Evolutionary conservation across 2,329 filamentous ascomycete species (phyloP).

Genomic region (Rhinocladiella mackenziei): DNA sequence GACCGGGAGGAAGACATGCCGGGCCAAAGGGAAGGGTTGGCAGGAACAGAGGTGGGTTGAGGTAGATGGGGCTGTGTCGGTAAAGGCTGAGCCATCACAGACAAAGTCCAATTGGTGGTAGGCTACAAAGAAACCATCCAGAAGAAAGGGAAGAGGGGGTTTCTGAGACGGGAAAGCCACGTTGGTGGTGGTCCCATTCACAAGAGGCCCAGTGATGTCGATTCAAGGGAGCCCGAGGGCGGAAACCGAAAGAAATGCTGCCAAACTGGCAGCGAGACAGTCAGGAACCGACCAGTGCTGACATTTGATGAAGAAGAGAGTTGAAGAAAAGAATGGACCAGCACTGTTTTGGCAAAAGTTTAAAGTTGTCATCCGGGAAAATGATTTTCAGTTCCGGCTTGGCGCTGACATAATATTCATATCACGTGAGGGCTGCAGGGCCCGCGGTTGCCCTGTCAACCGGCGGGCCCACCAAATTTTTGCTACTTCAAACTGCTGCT

Average conservation of each 20-base stretch:
- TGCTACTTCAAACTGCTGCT: constrained; percentile 12
- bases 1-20: constrained; percentile 6
- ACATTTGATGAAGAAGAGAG: too few species aligned
- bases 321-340: too few species aligned
- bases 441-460: constrained; percentile 15
- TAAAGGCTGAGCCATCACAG: constrained; percentile 23
- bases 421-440: neutral
- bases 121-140: neutral
- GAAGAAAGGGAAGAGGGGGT: neutral
- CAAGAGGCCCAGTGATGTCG: neutral
- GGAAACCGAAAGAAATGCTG: neutral
- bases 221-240: constrained; percentile 1
- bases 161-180: neutral
- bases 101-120: neutral
- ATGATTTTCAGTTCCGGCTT: neutral
- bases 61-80: constrained; percentile 13
- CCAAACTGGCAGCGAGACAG: too few species aligned
- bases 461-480: constrained; percentile 1
- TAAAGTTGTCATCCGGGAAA: constrained; percentile 5
- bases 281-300: too few species aligned
- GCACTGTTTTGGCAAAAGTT: neutral
- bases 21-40: constrained; percentile 1
- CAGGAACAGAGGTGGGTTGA: constrained; percentile 6
- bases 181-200: neutral
- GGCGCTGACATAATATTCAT: constrained; percentile 13